Conservation (phyloP, 2,329 filamentous ascomycete genomes). For the Niveomyces coronatus region DNA sequence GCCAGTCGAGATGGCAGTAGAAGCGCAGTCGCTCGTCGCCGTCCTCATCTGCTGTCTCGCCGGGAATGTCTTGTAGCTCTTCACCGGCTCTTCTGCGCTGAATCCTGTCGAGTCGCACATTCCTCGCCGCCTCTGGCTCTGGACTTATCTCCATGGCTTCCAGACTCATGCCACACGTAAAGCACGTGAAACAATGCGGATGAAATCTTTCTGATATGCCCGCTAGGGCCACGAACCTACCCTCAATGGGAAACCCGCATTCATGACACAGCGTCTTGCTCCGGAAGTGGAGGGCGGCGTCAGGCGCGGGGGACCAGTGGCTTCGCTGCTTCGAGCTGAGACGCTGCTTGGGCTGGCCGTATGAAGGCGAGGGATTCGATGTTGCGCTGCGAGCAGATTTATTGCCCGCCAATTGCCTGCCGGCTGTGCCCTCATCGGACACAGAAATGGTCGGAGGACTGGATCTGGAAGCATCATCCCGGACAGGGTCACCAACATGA, state of each 20-base stretch:
- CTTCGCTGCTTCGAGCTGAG: slow-evolving; percentile 32
- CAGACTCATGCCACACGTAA: slow-evolving; percentile 74
- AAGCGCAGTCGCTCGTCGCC: slow-evolving; percentile 69
- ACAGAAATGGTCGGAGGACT: slow-evolving; percentile 35
- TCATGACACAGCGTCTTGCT: slow-evolving; percentile 70
- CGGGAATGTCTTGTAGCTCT: slow-evolving; percentile 50
- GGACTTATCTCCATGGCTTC: slow-evolving; percentile 96
- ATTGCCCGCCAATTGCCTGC: slow-evolving; percentile 27
- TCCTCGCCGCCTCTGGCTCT: slow-evolving; percentile 65
- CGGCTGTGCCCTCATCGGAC: slow-evolving; percentile 28
- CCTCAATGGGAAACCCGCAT: slow-evolving; percentile 76
- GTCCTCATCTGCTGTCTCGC: slow-evolving; percentile 57
- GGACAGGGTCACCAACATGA: slow-evolving; percentile 24
- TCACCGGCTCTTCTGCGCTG: slow-evolving; percentile 48
- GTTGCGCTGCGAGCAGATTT: slow-evolving; percentile 22
- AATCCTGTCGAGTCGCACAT: slow-evolving; percentile 65
- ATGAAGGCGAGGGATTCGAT: slow-evolving; percentile 38
- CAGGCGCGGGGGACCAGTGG: slow-evolving; percentile 51
- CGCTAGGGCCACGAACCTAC: slow-evolving; percentile 76
- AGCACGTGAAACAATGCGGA: slow-evolving; percentile 85
- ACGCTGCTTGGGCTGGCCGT: slow-evolving; percentile 21
- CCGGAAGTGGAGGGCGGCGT: slow-evolving; percentile 33
- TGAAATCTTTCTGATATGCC: slow-evolving; percentile 72
- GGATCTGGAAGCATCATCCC: slow-evolving; percentile 19
- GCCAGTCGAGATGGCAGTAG: slow-evolving; percentile 98